Evolutionary conservation across 2,329 filamentous ascomycete genomes (phyloP), one percentile per base, ranked within the genome.

Genomic region (Ambrosiella xylebori): DNA sequence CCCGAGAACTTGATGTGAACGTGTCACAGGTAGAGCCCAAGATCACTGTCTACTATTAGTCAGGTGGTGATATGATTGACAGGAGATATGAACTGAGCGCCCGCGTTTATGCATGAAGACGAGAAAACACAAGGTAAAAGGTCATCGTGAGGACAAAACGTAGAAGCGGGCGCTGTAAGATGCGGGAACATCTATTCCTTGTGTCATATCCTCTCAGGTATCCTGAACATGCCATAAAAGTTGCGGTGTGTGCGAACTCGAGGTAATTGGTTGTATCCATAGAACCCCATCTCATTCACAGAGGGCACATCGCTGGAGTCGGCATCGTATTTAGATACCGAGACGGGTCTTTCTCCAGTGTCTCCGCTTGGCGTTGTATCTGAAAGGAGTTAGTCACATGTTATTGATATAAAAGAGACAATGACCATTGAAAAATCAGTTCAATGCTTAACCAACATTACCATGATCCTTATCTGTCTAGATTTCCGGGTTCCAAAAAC

Each of bases 291-390:
- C 59, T 60, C 56, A 56, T 52, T 60, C 56, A 58, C 59, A 58
- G 36, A 60, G 52, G 59, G 56, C 52, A 60, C 59, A 57, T 58
- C 45, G 56, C 45, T 60, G 56, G 56, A 60, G 38, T 50, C 11
- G 59, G 59, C 45, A 56, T 60, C 56, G 56, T 56, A 57, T 82
- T 81, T 93, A 98, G 81, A 98, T 94, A 73, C 89, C 89, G 78
- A 98, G 88, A 74, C 89, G 86, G 73, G 93, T 97, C 91, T 98
- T 98, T 81, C 93, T 88, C 93, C 93, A 98, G 76, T 98, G 93
- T 79, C 93, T 87, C 77, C 93, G 82, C 88, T 98, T 98, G 71
- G 93, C 90, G 81, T 98, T 98, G 85, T 98, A 98, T 80, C 93
- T 98, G 73, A 68, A 37, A 52, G 17, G 37, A n/a, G 51, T 60